Percentiles rank a stretch among this genome's conserved stretches.
Conservation (phyloP, 2,329 filamentous ascomycete genomes). For the Diaporthe ilicicola region DNA sequence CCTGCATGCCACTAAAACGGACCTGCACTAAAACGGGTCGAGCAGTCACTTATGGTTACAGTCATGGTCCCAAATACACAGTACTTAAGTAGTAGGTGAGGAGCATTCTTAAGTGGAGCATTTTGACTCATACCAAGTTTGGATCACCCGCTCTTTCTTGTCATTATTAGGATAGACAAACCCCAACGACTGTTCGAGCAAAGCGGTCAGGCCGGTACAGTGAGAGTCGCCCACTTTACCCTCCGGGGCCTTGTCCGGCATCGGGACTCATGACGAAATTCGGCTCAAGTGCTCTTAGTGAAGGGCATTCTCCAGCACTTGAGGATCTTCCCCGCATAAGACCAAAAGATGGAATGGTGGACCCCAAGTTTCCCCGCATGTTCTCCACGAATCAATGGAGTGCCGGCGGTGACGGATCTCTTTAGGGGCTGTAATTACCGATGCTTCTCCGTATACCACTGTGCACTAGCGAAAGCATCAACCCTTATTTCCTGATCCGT, state of each 20-base stretch:
- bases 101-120: not conserved
- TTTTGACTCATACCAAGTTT: not conserved
- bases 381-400: constrained; percentile 14
- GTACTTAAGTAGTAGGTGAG: too few relatives aligned
- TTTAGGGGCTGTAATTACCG: constrained; percentile 15
- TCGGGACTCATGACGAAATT: not conserved
- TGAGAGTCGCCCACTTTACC: not conserved
- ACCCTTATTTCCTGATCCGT: not conserved
- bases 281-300: not conserved
- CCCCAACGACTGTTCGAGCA: not conserved
- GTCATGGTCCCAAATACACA: not conserved
- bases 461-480: not conserved
- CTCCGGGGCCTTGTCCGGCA: not conserved
- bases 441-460: not conserved
- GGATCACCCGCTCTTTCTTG: not conserved
- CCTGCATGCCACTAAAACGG: not conserved
- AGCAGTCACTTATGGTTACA: not conserved
- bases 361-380: constrained; percentile 19
- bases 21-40: not conserved
- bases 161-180: constrained; percentile 6
- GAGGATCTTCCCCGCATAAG: not conserved
- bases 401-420: constrained; percentile 18
- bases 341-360: not conserved
- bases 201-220: not conserved
- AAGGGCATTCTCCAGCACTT: not conserved